Base-by-base conservation (phyloP, 129 eudicot genomes). In the Saussurea involucrata region DNA sequence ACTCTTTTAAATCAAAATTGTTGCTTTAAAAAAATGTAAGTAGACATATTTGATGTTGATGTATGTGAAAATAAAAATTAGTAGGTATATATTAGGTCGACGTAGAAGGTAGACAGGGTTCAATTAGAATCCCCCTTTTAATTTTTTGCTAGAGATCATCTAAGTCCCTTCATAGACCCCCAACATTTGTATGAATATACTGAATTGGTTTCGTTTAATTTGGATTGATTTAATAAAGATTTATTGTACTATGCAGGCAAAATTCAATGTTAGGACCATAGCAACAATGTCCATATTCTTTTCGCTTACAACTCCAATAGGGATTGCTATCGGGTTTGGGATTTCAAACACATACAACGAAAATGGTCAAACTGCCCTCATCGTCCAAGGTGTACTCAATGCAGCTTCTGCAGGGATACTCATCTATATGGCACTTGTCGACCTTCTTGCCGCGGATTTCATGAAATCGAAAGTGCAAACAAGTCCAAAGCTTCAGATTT, bases 391-490 rank as follows among this genome's bases (percentile, higher is more conserved):
- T n/a, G 31, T 79, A 3, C 65, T 88, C 20, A 86, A 88, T 3
- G 76, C 90, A 6, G 78, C 83, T 6, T 86, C 90, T 0, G 86
- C 90, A 0, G 90, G 93, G 22, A 78, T 86, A 18, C 75, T 88
- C 8, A 76, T 88, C 5, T 88, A 86, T 46, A 88, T 88, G 93
- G 90, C 93, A 25, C 84, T 88, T 21, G 93, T 88, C 6, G 93
- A 88, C 60, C 83, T 88, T 18, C 80, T 88, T 63, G 82, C 90
- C 0, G 71, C 76, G 12, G 90, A 86, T 57, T 76, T 86, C 64
- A 78, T 86, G 87, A 83, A 80, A 20, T 28, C 90, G 0, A 86
- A 61, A 42, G 61, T 88, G 68, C 87, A 83, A 66, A 78, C 25
- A 25, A 86, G 75, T 67, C 12, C 37, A 12, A 88, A 69, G 73